Conservation (phyloP, 352 stramenopile genomes). For the Phytophthora sansomeana region DNA sequence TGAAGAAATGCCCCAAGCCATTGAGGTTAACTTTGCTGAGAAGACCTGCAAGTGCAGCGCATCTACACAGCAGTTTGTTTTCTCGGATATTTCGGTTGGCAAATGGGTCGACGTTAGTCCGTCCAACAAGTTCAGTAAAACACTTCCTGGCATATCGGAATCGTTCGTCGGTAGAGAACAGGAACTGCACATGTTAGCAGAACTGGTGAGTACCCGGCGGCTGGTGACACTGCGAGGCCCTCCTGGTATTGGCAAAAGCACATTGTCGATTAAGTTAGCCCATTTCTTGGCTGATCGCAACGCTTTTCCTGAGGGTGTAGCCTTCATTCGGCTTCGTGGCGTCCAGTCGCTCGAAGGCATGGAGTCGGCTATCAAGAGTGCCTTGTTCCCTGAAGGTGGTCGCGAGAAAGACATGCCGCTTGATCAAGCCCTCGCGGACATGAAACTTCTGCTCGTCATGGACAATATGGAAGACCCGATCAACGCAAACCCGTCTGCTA, state of each 20-base stretch:
- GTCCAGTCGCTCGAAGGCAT: constrained; percentile 78
- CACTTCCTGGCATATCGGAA: constrained; percentile 66
- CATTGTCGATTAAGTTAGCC: constrained; percentile 71
- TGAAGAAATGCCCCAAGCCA: constrained; percentile 35
- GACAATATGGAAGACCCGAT: constrained; percentile 89
- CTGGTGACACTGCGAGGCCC: constrained; percentile 80
- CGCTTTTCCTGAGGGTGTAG: constrained; percentile 76
- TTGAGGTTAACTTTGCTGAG: constrained; percentile 60
- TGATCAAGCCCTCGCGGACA: constrained; percentile 58
- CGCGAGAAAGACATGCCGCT: constrained; percentile 74
- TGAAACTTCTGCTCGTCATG: constrained; percentile 74
- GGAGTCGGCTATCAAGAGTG: constrained; percentile 77
- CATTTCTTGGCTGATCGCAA: constrained; percentile 81
- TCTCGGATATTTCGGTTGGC: constrained; percentile 73
- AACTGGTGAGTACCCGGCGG: constrained; percentile 61
- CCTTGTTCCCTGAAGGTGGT: constrained; percentile 67
- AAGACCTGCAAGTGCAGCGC: constrained; percentile 67
- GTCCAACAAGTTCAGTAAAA: constrained; percentile 74
- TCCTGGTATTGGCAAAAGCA: constrained; percentile 83
- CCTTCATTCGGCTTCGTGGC: constrained; percentile 73
- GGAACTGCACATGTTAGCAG: constrained; percentile 74
- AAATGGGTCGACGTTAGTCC: constrained; percentile 83
- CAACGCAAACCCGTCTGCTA: constrained; percentile 64
- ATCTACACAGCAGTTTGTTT: constrained; percentile 64
- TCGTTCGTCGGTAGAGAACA: constrained; percentile 81